A percentile compares a stretch with the other conserved stretches of the same genome.
Conservation (phyloP, 768 basidiomycete genomes). For the Tylopilus balloui region DNA sequence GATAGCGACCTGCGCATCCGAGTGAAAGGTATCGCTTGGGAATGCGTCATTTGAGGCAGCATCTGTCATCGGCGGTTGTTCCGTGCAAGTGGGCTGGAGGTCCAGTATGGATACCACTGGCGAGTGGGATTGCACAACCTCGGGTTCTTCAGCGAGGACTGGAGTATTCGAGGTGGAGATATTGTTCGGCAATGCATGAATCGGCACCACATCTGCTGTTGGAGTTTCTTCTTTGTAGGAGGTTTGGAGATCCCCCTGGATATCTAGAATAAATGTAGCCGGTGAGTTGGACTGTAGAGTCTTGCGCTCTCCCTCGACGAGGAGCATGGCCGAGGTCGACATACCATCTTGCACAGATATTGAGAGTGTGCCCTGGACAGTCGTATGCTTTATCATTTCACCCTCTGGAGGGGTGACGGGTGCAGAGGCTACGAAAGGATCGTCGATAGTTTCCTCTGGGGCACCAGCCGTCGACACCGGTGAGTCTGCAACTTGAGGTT, state of each 20-base stretch:
- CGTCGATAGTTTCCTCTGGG: constrained; percentile 7
- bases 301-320: constrained; percentile 11
- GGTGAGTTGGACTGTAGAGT: constrained; percentile 10
- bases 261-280: constrained; percentile 18
- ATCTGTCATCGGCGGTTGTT: background rate
- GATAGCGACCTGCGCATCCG: background rate
- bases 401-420: background rate
- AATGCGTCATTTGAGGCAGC: background rate
- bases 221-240: background rate
- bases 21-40: background rate
- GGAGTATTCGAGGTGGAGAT: background rate
- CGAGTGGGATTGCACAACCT: constrained; percentile 3
- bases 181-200: background rate
- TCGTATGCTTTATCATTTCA: background rate
- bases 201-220: background rate
- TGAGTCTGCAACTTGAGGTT: background rate
- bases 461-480: background rate
- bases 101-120: constrained; percentile 21
- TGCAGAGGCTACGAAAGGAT: constrained; percentile 7
- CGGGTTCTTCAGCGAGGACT: constrained; percentile 7
- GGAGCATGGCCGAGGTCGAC: constrained; percentile 6
- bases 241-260: constrained; percentile 1
- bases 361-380: background rate
- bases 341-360: constrained; percentile 2
- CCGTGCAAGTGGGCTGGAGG: background rate